A percentile compares a stretch with the other conserved stretches of the same genome.
phyloP scores from a whole-genome alignment of 306 rosid genomes.

The Vigna nakashimae region DNA sequence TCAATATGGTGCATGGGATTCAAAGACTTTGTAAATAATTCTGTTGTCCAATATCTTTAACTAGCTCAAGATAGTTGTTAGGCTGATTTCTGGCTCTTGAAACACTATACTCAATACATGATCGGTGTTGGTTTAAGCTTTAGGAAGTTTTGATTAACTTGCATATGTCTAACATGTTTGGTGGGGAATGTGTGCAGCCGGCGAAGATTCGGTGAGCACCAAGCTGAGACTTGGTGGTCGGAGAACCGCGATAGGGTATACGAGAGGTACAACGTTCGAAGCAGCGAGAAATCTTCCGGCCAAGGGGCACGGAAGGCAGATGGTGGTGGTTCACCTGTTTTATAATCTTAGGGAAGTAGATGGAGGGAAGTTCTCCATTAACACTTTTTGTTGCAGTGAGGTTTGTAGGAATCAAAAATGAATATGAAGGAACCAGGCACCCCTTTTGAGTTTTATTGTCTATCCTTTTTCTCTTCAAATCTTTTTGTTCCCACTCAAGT shows the following conservation, averaged over 20 bases:
- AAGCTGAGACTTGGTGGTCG: constrained; percentile 99
- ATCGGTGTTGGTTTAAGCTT: constrained; percentile 1
- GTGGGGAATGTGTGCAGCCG: constrained; percentile 70
- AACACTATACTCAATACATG: not conserved
- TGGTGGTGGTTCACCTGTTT: constrained; percentile 67
- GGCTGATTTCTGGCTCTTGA: not conserved
- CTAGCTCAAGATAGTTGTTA: constrained; percentile 1
- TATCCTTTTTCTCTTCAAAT: constrained; percentile 28
- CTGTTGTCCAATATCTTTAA: not conserved
- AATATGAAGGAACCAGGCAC: constrained; percentile 48
- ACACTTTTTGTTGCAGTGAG: constrained; percentile 64
- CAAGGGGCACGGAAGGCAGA: constrained; percentile 62
- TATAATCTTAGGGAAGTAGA: constrained; percentile 62
- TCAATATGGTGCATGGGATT: not conserved
- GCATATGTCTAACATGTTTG: constrained; percentile 37
- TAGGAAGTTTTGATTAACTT: not conserved
- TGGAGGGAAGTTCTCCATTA: constrained; percentile 53
- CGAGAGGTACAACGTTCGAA: constrained; percentile 83
- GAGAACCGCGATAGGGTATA: constrained; percentile 93
- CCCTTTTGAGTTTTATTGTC: constrained; percentile 38
- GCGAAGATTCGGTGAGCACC: constrained; percentile 96
- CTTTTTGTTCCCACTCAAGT: constrained; percentile 26
- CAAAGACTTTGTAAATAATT: not conserved
- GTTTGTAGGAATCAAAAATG: constrained; percentile 48
- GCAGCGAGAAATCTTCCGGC: constrained; percentile 72